phyloP scores from a whole-genome alignment of 306 rosid genomes.

The Begonia loranthoides region DNA sequence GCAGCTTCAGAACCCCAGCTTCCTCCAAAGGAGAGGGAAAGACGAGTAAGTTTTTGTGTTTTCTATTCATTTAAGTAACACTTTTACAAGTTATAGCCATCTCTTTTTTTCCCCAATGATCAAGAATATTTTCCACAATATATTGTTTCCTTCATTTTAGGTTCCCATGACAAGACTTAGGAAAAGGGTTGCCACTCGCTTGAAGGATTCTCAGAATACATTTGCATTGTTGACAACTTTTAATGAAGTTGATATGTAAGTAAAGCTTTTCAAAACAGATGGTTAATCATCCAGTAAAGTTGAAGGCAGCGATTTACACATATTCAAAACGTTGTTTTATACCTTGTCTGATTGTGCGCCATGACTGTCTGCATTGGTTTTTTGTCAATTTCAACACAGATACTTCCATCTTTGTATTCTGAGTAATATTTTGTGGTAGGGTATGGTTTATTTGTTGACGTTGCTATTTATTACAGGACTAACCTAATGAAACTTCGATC shows the following conservation, averaged over 20 bases:
- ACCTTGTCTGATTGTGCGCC: not conserved
- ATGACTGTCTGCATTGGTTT: not conserved
- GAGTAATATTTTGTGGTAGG: no score
- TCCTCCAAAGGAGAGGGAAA: conserved; percentile 57
- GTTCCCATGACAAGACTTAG: conserved; percentile 63
- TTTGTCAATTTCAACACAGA: not conserved
- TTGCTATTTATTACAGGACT: conserved; percentile 29
- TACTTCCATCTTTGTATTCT: no score
- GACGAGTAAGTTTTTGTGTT: conserved; percentile 31
- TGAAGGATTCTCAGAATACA: conserved; percentile 58
- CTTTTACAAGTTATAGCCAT: not conserved
- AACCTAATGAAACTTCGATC: conserved; percentile 48
- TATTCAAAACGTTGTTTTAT: no score
- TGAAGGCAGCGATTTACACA: not conserved
- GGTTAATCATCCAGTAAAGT: not conserved
- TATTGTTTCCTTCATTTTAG: conserved; percentile 14
- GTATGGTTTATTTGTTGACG: not conserved
- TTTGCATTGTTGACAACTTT: conserved; percentile 58
- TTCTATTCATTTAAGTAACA: conserved; percentile 4
- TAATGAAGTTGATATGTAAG: conserved; percentile 58
- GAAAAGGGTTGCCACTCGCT: conserved; percentile 53
- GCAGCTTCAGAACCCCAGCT: conserved; percentile 31
- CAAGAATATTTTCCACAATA: not conserved
- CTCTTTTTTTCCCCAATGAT: not conserved
- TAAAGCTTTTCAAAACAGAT: not conserved